A percentile compares a stretch with the other conserved stretches of the same genome.
Conservation (phyloP, 441 rosid genomes). For the Brassica hybrid region DNA sequence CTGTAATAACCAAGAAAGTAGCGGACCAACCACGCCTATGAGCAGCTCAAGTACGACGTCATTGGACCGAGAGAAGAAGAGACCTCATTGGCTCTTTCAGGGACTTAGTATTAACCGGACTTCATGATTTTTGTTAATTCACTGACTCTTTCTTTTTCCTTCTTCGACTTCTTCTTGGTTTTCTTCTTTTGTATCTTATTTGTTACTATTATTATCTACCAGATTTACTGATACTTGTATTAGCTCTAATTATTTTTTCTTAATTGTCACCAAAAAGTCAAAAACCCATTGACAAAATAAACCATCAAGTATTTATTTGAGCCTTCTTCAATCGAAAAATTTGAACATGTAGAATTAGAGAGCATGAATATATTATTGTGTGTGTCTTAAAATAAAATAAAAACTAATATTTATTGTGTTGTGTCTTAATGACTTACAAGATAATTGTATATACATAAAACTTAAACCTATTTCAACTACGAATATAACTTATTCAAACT, state of each 20-base stretch:
- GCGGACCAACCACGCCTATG: constrained; percentile 56
- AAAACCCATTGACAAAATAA: background rate
- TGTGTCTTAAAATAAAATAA: too few species aligned
- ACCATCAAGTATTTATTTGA: background rate
- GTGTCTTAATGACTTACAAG: too few species aligned
- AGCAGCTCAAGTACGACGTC: constrained; percentile 64
- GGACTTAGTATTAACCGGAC: constrained; percentile 63
- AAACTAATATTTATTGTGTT: too few species aligned
- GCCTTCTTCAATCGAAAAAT: background rate
- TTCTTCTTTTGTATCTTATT: constrained; percentile 26
- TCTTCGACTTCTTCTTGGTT: background rate
- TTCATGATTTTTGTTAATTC: constrained; percentile 41
- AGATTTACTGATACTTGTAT: constrained; percentile 15
- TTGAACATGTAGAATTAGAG: too few species aligned
- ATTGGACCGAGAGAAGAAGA: constrained; percentile 63
- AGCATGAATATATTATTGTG: too few species aligned
- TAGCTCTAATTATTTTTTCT: constrained; percentile 11
- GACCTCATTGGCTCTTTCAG: constrained; percentile 78
- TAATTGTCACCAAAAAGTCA: constrained; percentile 1
- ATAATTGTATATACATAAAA: too few species aligned
- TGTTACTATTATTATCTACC: constrained; percentile 2
- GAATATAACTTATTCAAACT: too few species aligned
- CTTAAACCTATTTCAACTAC: too few species aligned
- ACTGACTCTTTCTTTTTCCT: constrained; percentile 27
- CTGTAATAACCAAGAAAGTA: constrained; percentile 45